A percentile compares a stretch with the other conserved stretches of the same genome.
These are phyloP conservation scores for Beauveria brongniartii DNA, from an alignment of 2,329 filamentous ascomycete species.

Conservation along the genomic window DNA sequence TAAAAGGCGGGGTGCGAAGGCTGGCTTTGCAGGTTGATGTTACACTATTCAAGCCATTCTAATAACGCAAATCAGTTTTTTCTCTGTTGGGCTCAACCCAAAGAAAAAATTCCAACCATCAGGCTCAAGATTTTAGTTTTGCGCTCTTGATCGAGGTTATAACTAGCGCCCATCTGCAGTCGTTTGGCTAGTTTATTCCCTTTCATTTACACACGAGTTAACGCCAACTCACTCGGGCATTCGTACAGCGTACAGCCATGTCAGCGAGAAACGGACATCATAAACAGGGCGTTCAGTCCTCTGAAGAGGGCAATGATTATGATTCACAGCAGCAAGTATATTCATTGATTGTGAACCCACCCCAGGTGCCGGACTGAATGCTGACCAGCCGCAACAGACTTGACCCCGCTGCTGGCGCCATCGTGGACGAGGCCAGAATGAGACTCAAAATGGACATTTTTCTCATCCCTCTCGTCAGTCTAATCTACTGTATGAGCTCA, in stretches of 20 bases:
- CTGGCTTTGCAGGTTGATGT: too few relatives aligned
- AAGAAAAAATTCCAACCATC: too few relatives aligned
- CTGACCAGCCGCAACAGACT: neutral
- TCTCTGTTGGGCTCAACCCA: too few relatives aligned
- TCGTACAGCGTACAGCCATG: neutral
- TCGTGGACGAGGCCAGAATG: slow-evolving; percentile 22
- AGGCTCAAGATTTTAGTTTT: too few relatives aligned
- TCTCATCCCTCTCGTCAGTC: slow-evolving; percentile 48
- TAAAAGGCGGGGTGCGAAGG: too few relatives aligned
- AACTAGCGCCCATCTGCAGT: too few relatives aligned
- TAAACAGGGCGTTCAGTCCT: neutral
- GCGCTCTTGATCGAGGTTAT: too few relatives aligned
- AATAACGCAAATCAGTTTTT: too few relatives aligned
- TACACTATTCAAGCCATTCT: too few relatives aligned
- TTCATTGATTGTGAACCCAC: neutral
- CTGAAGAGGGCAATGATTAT: neutral
- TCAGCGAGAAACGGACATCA: neutral
- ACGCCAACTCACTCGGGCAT: neutral
- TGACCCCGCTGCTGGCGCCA: too few relatives aligned
- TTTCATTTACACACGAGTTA: too few relatives aligned
- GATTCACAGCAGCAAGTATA: neutral
- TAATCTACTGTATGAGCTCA: slow-evolving; percentile 37
- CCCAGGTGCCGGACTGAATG: neutral
- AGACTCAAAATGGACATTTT: slow-evolving; percentile 50
- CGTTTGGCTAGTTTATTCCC: too few relatives aligned